Evolutionary conservation across 805 yeast genomes (phyloP), one percentile per base, ranked within the genome.

Genomic region (Komagataella ulmi): DNA sequence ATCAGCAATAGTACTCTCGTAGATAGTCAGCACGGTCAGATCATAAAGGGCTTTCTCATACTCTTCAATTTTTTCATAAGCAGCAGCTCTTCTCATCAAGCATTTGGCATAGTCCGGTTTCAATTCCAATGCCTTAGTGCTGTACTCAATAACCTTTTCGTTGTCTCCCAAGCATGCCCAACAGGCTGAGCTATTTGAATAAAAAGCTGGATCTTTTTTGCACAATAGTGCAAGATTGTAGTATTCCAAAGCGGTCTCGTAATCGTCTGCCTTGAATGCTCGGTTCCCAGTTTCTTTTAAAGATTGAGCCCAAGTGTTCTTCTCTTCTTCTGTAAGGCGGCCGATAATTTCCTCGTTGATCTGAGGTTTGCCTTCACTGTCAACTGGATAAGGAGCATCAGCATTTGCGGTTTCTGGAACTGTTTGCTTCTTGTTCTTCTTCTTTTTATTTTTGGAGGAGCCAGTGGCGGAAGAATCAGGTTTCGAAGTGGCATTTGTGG

Each of bases 171-270:
- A 72, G 7, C 95, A 88, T 50, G 90, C 85, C 70, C 86, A 86
- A 69, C 97, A 91, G 17, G 99, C 99, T 24, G 98, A 89, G 69
- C 97, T 82, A 74, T 93, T 93, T 55, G 97, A 88, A 71, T 83
- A 91, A 71, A 78, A 93, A 43, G 90, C 85, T 4, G 97, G 89
- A 67, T 93, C 97, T 58, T 75, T 68, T 64, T 84, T 83, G 62
- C 88, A 74, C 51, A 73, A 64, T 58, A 93, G 73, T 8, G 99
- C 98, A 53, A 77, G 79, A 46, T 87, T 66, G 72, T 93, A 93
- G 66, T 75, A 83, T 47, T 77, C 79, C 60, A 89, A 79, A 47
- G 98, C 98, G n/a, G 75, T 74, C 51, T 79, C 75, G 62, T 75
- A 86, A 51, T 84, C 72, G 68, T 86, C 84, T 53, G 61, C 61